Evolutionary conservation across 2,329 filamentous ascomycete species (phyloP), one percentile per base, ranked within the genome.

Genomic region (Fusarium acutatum): DNA sequence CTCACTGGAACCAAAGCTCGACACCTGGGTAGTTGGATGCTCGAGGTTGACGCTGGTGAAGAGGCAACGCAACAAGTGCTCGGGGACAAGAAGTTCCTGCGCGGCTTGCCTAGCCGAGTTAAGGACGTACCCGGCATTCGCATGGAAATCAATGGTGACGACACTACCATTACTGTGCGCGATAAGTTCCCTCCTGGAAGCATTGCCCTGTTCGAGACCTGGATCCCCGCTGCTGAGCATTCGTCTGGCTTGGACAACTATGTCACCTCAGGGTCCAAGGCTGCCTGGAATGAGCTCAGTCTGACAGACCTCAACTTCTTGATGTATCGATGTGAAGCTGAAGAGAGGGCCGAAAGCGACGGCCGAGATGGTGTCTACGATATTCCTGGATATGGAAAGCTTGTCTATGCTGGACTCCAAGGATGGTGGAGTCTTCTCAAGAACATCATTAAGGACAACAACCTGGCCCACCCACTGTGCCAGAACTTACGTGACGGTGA

Each of bases 381-480:
- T 59, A 92, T 99, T 72, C 96, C 96, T 4, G 91, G 92, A 3
- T 87, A 95, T 79, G 96, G 95, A 6, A 91, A 93, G 67, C 88
- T 98, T 46, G 94, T 98, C 5, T 99, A 98, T 81, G 96, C 96
- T 68, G 96, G 96, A 69, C 87, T 99, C n/a, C 96, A 99, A 81
- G 97, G 97, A 41, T 99, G 96, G 96, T 97, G 96, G 95, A 98
- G 95, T 80, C 86, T 97, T 2, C 85, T 99, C 46, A 92, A 94
- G 76, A 88, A 93, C 64, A 92, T 99, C 70, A 93, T 98, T 76
- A 89, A 88, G 57, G 91, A 96, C 72, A 99, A 99, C 81, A 91
- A 98, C 79, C 89, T 99, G 14, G 96, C 94, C 2, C 96, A 99
- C 80, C 94, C 96, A 1, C 88, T 99, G 17, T 98, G 96, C 82